These are phyloP conservation scores for Magnolia sinica DNA, from an alignment of 164 flowering plant species.

Conservation along the genomic window DNA sequence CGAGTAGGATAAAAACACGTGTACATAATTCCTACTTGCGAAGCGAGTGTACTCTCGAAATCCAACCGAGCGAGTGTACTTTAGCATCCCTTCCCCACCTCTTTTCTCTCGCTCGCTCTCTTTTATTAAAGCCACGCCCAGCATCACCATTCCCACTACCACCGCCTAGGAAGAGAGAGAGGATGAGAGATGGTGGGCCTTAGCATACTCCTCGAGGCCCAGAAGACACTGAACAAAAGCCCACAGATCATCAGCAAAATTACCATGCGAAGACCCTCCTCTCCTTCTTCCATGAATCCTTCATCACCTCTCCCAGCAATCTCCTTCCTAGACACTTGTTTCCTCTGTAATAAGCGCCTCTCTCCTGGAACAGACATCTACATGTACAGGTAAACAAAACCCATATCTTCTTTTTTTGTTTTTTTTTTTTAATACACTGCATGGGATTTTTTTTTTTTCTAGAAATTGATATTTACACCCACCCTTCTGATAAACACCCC, in stretches of 20 bases:
- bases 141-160: background rate
- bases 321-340: slow-evolving; percentile 51
- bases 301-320: slow-evolving; percentile 15
- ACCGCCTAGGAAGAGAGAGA: background rate
- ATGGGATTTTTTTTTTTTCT: background rate
- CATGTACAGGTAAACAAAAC: slow-evolving; percentile 65
- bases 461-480: background rate
- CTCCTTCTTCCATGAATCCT: slow-evolving; percentile 12
- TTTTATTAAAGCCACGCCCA: background rate
- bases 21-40: background rate
- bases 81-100: too few relatives aligned
- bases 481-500: background rate
- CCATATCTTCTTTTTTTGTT: background rate
- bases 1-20: background rate
- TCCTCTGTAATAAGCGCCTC: slow-evolving; percentile 55
- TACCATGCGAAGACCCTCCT: slow-evolving; percentile 22
- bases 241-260: slow-evolving; percentile 51
- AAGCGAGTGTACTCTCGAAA: background rate
- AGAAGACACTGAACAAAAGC: slow-evolving; percentile 23
- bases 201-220: slow-evolving; percentile 52
- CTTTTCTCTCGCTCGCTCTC: background rate
- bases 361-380: slow-evolving; percentile 66
- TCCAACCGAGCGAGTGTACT: background rate
- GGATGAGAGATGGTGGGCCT: slow-evolving; percentile 60
- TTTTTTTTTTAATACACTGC: background rate